Conservation (phyloP, 1,139 yeast genomes). For the Pichiaceae sp. region DNA sequence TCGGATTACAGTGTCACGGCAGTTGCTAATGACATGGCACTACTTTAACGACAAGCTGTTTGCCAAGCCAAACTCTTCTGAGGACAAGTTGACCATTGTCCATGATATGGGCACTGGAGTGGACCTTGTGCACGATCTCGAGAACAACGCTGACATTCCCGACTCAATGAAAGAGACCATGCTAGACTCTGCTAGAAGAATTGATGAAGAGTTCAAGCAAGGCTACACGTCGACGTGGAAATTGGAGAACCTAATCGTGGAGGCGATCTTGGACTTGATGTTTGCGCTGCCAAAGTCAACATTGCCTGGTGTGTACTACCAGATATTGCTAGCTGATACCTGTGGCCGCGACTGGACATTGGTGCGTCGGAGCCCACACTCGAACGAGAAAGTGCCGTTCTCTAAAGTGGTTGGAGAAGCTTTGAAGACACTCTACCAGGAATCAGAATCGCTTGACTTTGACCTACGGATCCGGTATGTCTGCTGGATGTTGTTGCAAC, state of each 20-base stretch:
- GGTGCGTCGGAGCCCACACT: slow-evolving; percentile 10
- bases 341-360: slow-evolving; percentile 46
- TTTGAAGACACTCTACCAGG: slow-evolving; percentile 70
- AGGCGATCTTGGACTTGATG: slow-evolving; percentile 69
- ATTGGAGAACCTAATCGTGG: slow-evolving; percentile 84
- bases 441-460: slow-evolving; percentile 61
- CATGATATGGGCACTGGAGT: slow-evolving; percentile 27
- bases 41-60: slow-evolving; percentile 66
- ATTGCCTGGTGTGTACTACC: slow-evolving; percentile 70
- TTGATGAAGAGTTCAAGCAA: slow-evolving; percentile 20
- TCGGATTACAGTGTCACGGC: slow-evolving; percentile 80
- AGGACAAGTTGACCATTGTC: slow-evolving; percentile 50
- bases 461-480: slow-evolving; percentile 67
- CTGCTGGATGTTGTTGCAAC: slow-evolving; percentile 92
- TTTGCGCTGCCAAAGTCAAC: slow-evolving; percentile 65
- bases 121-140: slow-evolving; percentile 21
- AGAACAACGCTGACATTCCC: slow-evolving; percentile 27
- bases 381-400: slow-evolving; percentile 56
- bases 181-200: slow-evolving; percentile 25
- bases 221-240: slow-evolving; percentile 71
- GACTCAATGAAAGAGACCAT: slow-evolving; percentile 20
- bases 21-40: slow-evolving; percentile 64
- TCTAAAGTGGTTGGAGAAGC: slow-evolving; percentile 97
- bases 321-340: slow-evolving; percentile 80
- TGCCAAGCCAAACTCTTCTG: slow-evolving; percentile 76